Percentiles rank a stretch among this genome's conserved stretches.
phyloP scores from a whole-genome alignment of 768 basidiomycete genomes.

The Mycena venus region DNA sequence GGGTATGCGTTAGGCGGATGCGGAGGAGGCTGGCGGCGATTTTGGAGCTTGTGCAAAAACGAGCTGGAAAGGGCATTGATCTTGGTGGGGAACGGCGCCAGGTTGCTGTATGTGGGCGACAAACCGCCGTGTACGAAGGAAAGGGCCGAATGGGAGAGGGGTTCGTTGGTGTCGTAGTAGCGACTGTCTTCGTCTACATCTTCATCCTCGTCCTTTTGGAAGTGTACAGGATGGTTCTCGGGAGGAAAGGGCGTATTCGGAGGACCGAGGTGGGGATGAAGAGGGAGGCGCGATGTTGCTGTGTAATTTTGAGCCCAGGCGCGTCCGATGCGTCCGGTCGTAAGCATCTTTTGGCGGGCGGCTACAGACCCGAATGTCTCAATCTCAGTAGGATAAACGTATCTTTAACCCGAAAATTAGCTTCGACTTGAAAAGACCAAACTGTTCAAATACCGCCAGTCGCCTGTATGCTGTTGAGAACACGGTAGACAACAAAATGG shows the following conservation, averaged over 20 bases:
- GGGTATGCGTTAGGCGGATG: constrained; percentile 86
- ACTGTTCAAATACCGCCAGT: constrained; percentile 76
- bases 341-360: constrained; percentile 79
- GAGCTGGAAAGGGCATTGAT: constrained; percentile 84
- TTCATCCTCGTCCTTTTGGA: constrained; percentile 44
- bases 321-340: constrained; percentile 81
- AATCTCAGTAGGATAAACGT: constrained; percentile 87
- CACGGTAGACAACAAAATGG: constrained; percentile 4
- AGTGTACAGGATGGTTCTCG: constrained; percentile 43
- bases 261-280: constrained; percentile 77
- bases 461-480: constrained; percentile 60
- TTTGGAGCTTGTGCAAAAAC: constrained; percentile 79
- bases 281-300: constrained; percentile 82
- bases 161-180: constrained; percentile 51
- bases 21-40: constrained; percentile 76
- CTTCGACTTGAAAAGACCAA: neutral
- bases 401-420: constrained; percentile 59
- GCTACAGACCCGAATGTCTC: constrained; percentile 82
- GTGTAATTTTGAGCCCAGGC: constrained; percentile 92
- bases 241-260: constrained; percentile 75
- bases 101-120: constrained; percentile 78
- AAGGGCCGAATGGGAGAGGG: constrained; percentile 83
- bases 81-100: constrained; percentile 85
- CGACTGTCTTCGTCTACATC: constrained; percentile 33
- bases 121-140: constrained; percentile 97